Conservation (phyloP, 2,329 filamentous ascomycete genomes). For the Paecilomyces sp. region DNA sequence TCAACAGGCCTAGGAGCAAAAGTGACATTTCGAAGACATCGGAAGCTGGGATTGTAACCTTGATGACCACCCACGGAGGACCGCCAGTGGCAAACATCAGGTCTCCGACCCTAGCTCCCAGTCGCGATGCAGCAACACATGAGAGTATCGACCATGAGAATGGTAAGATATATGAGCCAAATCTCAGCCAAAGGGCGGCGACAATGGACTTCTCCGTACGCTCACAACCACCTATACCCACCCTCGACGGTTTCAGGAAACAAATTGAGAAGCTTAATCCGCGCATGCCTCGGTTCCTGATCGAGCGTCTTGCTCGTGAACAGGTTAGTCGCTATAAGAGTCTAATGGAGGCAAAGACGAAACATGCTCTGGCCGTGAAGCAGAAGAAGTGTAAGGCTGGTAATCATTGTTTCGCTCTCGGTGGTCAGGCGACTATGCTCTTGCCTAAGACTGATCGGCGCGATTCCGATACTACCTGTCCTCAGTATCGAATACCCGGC, state of each 20-base stretch:
- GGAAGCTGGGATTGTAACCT: constrained; percentile 41
- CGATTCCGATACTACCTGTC: constrained; percentile 50
- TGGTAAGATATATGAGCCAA: constrained; percentile 51
- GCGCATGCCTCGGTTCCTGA: constrained; percentile 58
- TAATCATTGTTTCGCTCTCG: constrained; percentile 57
- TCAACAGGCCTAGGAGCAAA: constrained; percentile 48
- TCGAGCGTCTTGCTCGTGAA: constrained; percentile 76
- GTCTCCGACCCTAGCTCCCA: constrained; percentile 34
- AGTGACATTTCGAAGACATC: constrained; percentile 47
- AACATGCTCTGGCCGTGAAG: constrained; percentile 58
- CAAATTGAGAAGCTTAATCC: constrained; percentile 71
- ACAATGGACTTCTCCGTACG: constrained; percentile 56
- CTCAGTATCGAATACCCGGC: constrained; percentile 49
- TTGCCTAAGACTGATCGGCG: constrained; percentile 48
- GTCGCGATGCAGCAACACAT: constrained; percentile 8
- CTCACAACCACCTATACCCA: constrained; percentile 64
- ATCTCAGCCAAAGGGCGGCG: constrained; percentile 52
- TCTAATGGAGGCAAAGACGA: constrained; percentile 61
- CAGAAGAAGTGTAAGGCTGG: constrained; percentile 54
- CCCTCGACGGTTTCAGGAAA: constrained; percentile 65
- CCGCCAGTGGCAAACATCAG: constrained; percentile 51
- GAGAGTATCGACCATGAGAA: constrained; percentile 33
- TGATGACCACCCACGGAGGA: constrained; percentile 52
- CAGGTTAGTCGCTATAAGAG: constrained; percentile 73
- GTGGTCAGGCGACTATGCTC: constrained; percentile 58